Evolutionary conservation across 495 filamentous ascomycete species (phyloP), one percentile per base, ranked within the genome.

Genomic region (Penicillium robsamsonii): DNA sequence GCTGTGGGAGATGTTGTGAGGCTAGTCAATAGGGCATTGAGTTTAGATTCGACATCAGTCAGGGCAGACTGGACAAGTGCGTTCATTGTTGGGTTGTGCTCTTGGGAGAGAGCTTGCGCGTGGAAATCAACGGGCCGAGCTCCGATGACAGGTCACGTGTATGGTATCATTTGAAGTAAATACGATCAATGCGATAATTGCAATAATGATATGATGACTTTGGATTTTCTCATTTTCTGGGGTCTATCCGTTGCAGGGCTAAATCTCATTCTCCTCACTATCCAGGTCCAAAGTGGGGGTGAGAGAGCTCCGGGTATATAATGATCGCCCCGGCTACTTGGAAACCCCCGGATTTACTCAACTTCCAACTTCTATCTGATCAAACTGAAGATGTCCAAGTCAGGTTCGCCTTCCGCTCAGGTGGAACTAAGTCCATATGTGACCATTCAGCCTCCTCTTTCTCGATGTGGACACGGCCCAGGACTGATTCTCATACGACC

Each of bases 381-480:
- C 22, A 22, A 22, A 22, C 17, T 27, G 7, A 46, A 11, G 7
- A 54, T 54, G 52, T 18, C 13, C 15, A 6, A 27, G 30, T 12
- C 30, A 58, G 38, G 22, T 15, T 50, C 61, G 4, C 50, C 63
- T 4, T 60, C 49, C 9, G 59, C 61, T 17, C 46, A 6, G 25
- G 64, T 30, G 17, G 49, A 42, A 12, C 63, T 24, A 46, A 50
- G 10, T 18, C 24, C n/a, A 3, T n/a, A 56, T 22, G 48, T 63
- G 8, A 43, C 53, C 24, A 31, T 83, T 10, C 81, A 83, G 45
- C 70, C 78, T 47, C 84, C 83, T 38, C 77, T 85, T 37, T 81
- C 84, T 4, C 76, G 81, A 41, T 76, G 77, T 46, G 83, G 80
- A 5, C 57, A 57, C 29, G 84, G 84, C 1, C 84, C 84, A 5